These are phyloP conservation scores for Pythium biforme DNA, from an alignment of 352 stramenopile genomes.

Conservation along the genomic window DNA sequence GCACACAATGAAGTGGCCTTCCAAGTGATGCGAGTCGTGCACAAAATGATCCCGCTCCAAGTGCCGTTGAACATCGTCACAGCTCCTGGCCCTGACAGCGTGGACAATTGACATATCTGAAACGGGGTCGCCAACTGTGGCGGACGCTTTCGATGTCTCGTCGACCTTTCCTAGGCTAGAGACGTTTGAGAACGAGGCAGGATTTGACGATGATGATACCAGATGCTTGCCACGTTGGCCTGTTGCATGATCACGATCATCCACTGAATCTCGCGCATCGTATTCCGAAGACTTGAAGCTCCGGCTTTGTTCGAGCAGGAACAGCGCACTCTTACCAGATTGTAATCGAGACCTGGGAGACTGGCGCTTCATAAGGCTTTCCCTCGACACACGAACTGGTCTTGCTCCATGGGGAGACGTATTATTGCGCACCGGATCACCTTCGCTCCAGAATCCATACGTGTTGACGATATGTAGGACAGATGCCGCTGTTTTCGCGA, in stretches of 20 bases:
- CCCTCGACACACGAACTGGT: constrained; percentile 22
- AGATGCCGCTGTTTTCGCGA: constrained; percentile 45
- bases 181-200: constrained; percentile 10
- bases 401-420: not conserved
- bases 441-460: constrained; percentile 47
- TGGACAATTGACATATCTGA: constrained; percentile 6
- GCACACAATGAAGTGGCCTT: constrained; percentile 29
- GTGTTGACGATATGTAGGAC: constrained; percentile 60
- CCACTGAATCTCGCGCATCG: not conserved
- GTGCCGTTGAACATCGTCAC: constrained; percentile 2
- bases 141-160: not conserved
- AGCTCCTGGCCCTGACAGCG: constrained; percentile 2
- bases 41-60: constrained; percentile 19
- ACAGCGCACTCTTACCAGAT: constrained; percentile 10
- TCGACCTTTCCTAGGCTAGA: constrained; percentile 19
- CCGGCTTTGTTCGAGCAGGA: constrained; percentile 16
- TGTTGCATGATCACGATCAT: not conserved
- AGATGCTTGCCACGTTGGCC: not conserved
- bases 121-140: not conserved
- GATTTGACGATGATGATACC: not conserved
- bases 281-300: constrained; percentile 14
- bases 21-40: constrained; percentile 7
- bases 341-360: constrained; percentile 14
- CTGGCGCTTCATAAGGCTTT: constrained; percentile 23
- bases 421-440: not conserved